Base-by-base conservation (phyloP, 768 basidiomycete species). In the Collybia sordida region DNA sequence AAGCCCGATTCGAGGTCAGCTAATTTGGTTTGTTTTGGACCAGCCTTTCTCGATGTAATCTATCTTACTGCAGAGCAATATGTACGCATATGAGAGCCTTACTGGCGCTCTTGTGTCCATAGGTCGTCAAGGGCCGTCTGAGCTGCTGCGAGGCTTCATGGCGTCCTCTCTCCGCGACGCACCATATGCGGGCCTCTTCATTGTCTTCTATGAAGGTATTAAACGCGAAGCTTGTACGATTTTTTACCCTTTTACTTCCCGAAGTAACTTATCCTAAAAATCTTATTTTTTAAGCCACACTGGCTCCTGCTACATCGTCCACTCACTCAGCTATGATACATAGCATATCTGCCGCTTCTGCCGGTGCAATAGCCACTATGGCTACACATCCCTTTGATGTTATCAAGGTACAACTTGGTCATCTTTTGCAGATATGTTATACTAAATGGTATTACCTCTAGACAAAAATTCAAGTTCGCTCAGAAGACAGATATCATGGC, bases 401-500 rank as follows among this genome's bases (percentile, higher is more conserved):
- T 37, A 79, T 97, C 56, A 98, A 98, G 78, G 93, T 90, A 54
- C 23, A 54, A 4, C 9, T 31, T 6, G 9, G 9, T 31, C 14
- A 12, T 31, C 31, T 3, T 43, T 11, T 27, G 41, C 11, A 3
- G n/a, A 44, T 42, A 34, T 12, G n/a, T 3, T 21, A 24, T 21
- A 1, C 18, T 22, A 24, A 18, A 46, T 3, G 12, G n/a, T 40
- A 28, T 23, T 21, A 45, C 27, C 40, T 49, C 9, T 48, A 93
- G 91, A 98, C 94, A 0, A 89, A 92, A 61, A 85, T 98, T 64
- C 94, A 98, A 72, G 89, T 98, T 3, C 85, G 90, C n/a, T 78
- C 77, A 1, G 88, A 86, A 57, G 79, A 81, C 21, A 75, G 78
- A 56, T 95, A 96, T 59, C 84, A 83, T 2, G 84, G 89, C 7